A percentile compares a stretch with the other conserved stretches of the same genome.
phyloP scores from a whole-genome alignment of 1,284 basidiomycete species.

The Boletus semigastroideus region DNA sequence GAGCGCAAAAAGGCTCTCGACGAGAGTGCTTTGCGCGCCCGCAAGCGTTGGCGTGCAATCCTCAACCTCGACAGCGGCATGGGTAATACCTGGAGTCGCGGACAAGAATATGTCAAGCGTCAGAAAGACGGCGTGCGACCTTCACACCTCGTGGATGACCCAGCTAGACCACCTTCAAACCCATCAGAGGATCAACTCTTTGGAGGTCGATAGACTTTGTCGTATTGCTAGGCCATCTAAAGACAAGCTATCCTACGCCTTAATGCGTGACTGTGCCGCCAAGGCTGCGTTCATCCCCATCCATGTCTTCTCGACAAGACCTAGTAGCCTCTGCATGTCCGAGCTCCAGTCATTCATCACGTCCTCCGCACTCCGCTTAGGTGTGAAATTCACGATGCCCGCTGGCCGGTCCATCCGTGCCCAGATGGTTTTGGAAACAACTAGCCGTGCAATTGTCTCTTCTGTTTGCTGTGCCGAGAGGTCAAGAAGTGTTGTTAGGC shows the following conservation, averaged over 20 bases:
- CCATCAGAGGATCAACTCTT: conserved; percentile 22
- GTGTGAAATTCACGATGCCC: conserved; percentile 86
- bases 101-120: conserved; percentile 65
- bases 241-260: conserved; percentile 41
- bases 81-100: conserved; percentile 59
- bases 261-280: conserved; percentile 70
- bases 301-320: conserved; percentile 83
- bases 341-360: conserved; percentile 97
- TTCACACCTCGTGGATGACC: conserved; percentile 43
- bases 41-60: conserved; percentile 75
- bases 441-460: conserved; percentile 83
- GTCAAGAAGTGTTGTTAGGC: conserved; percentile 88
- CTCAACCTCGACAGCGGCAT: conserved; percentile 45
- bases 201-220: conserved; percentile 14
- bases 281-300: conserved; percentile 88
- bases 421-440: conserved; percentile 89
- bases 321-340: conserved; percentile 88
- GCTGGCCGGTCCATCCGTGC: conserved; percentile 93
- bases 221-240: conserved; percentile 7
- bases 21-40: conserved; percentile 57
- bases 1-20: conserved; percentile 55
- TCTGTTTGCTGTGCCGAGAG: conserved; percentile 83
- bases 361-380: conserved; percentile 78
- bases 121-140: conserved; percentile 71
- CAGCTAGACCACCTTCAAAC: conserved; percentile 6